A percentile compares a stretch with the other conserved stretches of the same genome.
Evolutionary conservation across 2,329 filamentous ascomycete species (phyloP).

Genomic region (Dichotomopilus funicola): DNA sequence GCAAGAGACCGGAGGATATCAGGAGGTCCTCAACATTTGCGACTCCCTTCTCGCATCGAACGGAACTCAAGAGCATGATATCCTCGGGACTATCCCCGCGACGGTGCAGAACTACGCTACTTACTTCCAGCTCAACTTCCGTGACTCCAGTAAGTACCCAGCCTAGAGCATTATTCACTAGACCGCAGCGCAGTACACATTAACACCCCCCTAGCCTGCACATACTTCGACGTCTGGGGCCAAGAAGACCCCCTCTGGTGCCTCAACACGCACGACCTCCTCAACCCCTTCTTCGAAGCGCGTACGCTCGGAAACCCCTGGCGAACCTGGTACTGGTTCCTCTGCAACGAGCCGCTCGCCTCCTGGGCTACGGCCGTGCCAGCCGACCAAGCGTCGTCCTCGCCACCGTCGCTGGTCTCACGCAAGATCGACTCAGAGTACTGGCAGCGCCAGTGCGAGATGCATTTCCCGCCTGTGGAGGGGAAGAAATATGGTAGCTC

Average conservation of each 20-base stretch:
- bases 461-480: slow-evolving; percentile 19
- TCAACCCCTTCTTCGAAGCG: slow-evolving; percentile 19
- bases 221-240: slow-evolving; percentile 21
- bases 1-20: slow-evolving; percentile 19
- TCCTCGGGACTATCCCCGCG: slow-evolving; percentile 17
- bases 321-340: slow-evolving; percentile 22
- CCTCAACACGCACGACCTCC: slow-evolving; percentile 21
- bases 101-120: slow-evolving; percentile 17
- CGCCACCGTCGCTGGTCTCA: slow-evolving; percentile 20
- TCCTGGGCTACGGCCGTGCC: slow-evolving; percentile 21
- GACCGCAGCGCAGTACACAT: neutral
- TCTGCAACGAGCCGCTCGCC: slow-evolving; percentile 22
- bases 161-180: neutral
- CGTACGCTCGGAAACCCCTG: slow-evolving; percentile 22
- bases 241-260: slow-evolving; percentile 23
- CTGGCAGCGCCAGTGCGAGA: slow-evolving; percentile 21
- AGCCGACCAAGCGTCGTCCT: slow-evolving; percentile 10
- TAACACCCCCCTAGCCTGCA: slow-evolving; percentile 13
- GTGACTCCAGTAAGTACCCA: slow-evolving; percentile 14
- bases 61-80: slow-evolving; percentile 2
- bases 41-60: slow-evolving; percentile 9
- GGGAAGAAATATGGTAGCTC: slow-evolving; percentile 18
- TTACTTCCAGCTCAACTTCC: slow-evolving; percentile 19
- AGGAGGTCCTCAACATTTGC: slow-evolving; percentile 18
- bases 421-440: slow-evolving; percentile 17